phyloP scores from a whole-genome alignment of 1,139 yeast genomes.

The Suhomyces wounanorum region DNA sequence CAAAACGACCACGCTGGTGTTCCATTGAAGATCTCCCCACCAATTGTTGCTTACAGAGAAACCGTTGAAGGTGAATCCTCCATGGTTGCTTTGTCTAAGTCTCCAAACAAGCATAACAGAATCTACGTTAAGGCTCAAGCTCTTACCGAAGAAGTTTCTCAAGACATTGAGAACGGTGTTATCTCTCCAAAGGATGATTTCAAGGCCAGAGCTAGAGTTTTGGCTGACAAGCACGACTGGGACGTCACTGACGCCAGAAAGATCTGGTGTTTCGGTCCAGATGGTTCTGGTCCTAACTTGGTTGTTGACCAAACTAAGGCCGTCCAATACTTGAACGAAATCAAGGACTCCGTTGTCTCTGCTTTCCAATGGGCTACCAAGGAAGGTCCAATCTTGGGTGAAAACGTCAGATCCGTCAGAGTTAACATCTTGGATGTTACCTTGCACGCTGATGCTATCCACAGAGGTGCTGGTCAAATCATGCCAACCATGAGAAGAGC shows the following conservation, averaged over 20 bases:
- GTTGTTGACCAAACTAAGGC: constrained; percentile 99
- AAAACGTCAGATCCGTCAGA: constrained; percentile 93
- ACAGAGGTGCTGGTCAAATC: constrained; percentile 99
- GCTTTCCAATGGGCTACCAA: constrained; percentile 99
- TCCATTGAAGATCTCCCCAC: constrained; percentile 96
- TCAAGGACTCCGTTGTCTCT: constrained; percentile 99
- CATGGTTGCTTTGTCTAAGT: constrained; percentile 95
- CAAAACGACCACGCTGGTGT: constrained; percentile 99
- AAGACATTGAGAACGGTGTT: constrained; percentile 91
- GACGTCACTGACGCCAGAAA: constrained; percentile 99
- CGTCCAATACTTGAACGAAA: constrained; percentile 97
- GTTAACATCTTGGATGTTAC: constrained; percentile 98
- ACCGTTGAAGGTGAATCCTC: constrained; percentile 93
- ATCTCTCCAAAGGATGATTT: constrained; percentile 96
- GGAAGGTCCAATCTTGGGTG: constrained; percentile 99
- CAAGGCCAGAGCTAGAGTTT: constrained; percentile 98
- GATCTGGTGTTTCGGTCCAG: constrained; percentile 99
- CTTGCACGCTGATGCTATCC: constrained; percentile 99
- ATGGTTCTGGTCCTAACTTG: constrained; percentile 97
- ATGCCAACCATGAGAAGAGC: constrained; percentile 99
- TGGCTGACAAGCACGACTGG: constrained; percentile 99
- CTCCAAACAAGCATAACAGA: constrained; percentile 99
- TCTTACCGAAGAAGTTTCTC: constrained; percentile 87
- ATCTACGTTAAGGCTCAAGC: constrained; percentile 97
- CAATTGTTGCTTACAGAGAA: constrained; percentile 99